Percentiles rank a stretch among this genome's conserved stretches.
Evolutionary conservation across 1,284 basidiomycete genomes (phyloP).

Genomic region (Lentinus polychrous): DNA sequence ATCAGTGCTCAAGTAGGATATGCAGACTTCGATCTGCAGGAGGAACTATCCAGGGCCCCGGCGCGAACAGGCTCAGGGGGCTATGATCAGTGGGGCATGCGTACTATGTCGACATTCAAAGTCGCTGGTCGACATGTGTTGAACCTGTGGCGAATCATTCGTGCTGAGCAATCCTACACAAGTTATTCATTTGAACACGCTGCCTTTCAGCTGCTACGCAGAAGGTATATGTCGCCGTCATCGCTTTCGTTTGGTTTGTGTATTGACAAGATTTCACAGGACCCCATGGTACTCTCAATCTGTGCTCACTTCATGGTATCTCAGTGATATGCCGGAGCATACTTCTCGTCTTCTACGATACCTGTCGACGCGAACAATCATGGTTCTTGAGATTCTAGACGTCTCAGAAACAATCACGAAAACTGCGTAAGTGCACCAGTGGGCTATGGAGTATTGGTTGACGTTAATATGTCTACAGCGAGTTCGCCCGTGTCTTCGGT

Average conservation of each 20-base stretch:
- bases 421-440: conserved; percentile 60
- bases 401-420: conserved; percentile 79
- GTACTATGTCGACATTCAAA: conserved; percentile 78
- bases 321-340: conserved; percentile 51
- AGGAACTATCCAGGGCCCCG: conserved; percentile 67
- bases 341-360: conserved; percentile 54
- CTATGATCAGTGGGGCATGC: conserved; percentile 67
- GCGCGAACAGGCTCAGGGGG: conserved; percentile 30
- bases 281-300: conserved; percentile 69
- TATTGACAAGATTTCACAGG: conserved; percentile 31
- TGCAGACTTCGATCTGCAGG: conserved; percentile 63
- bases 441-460: background rate
- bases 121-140: conserved; percentile 87
- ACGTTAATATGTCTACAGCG: conserved; percentile 39
- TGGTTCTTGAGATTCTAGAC: conserved; percentile 76
- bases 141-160: conserved; percentile 91
- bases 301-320: conserved; percentile 72
- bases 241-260: background rate
- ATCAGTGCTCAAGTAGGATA: background rate
- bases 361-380: conserved; percentile 53
- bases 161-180: conserved; percentile 74
- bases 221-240: conserved; percentile 41
- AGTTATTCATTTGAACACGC: conserved; percentile 91
- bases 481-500: conserved; percentile 95
- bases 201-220: conserved; percentile 70